These are phyloP conservation scores for Aphanomyces astaci DNA, from an alignment of 352 stramenopile species.

Conservation along the genomic window DNA sequence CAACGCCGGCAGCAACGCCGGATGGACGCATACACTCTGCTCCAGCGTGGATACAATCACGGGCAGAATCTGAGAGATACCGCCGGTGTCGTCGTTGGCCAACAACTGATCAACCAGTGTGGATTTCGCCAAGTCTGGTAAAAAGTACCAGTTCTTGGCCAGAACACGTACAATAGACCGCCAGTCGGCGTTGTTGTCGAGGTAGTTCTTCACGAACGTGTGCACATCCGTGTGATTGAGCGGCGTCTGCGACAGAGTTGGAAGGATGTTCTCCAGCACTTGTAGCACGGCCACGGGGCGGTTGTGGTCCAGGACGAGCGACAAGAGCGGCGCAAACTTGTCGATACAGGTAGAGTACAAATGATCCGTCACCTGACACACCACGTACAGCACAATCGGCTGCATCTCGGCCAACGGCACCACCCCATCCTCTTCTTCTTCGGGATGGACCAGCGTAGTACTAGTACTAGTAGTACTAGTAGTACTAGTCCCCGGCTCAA, in stretches of 20 bases:
- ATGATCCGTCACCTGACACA: slow-evolving; percentile 77
- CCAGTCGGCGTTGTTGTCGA: slow-evolving; percentile 15
- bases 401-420: slow-evolving; percentile 52
- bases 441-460: no score
- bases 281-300: slow-evolving; percentile 54
- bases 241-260: slow-evolving; percentile 36
- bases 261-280: slow-evolving; percentile 66
- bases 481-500: no score
- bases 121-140: not conserved
- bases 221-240: slow-evolving; percentile 5
- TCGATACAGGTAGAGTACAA: slow-evolving; percentile 67
- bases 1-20: slow-evolving; percentile 48
- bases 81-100: not conserved
- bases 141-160: slow-evolving; percentile 19
- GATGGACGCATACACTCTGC: slow-evolving; percentile 60
- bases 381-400: slow-evolving; percentile 76
- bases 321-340: slow-evolving; percentile 69
- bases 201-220: slow-evolving; percentile 18
- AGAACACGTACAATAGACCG: slow-evolving; percentile 3
- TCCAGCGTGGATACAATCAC: slow-evolving; percentile 71
- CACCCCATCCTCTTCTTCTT: slow-evolving; percentile 27
- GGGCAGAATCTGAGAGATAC: slow-evolving; percentile 38
- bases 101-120: slow-evolving; percentile 7
- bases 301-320: slow-evolving; percentile 54
- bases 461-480: no score